Conservation (phyloP, 2,329 filamentous ascomycete species). For the Chrysosphaeria jannelii region DNA sequence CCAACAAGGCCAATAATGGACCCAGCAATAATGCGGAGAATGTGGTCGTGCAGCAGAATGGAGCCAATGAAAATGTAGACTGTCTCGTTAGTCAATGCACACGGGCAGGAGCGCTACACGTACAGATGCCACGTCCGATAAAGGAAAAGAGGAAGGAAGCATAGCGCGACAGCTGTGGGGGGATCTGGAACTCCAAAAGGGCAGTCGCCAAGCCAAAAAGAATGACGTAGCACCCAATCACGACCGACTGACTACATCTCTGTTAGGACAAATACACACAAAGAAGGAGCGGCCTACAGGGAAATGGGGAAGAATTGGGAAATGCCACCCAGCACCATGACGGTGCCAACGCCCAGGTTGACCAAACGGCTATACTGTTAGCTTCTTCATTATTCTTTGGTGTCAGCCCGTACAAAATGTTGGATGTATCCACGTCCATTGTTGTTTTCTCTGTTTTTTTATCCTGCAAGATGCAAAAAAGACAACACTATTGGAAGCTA, state of each 20-base stretch:
- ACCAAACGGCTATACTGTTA: constrained; percentile 78
- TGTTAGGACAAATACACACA: background rate
- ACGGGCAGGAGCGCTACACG: constrained; percentile 9
- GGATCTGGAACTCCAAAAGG: constrained; percentile 75
- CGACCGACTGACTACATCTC: constrained; percentile 36
- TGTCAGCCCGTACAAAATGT: constrained; percentile 86
- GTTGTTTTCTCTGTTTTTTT: background rate
- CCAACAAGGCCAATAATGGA: constrained; percentile 50
- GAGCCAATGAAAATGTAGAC: constrained; percentile 92
- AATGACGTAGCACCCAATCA: constrained; percentile 68
- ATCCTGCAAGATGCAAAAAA: too few relatives aligned
- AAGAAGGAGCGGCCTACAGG: constrained; percentile 23
- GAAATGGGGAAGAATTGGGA: constrained; percentile 32
- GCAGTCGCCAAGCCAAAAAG: constrained; percentile 60
- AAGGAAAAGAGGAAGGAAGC: constrained; percentile 97
- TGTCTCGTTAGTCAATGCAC: constrained; percentile 9
- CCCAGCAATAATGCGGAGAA: constrained; percentile 46
- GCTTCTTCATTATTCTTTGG: too few relatives aligned
- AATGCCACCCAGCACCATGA: constrained; percentile 69
- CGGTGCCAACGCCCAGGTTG: constrained; percentile 63
- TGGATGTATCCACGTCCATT: constrained; percentile 57
- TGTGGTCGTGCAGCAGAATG: constrained; percentile 40
- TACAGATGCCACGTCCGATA: constrained; percentile 80
- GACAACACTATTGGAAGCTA: too few relatives aligned
- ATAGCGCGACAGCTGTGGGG: constrained; percentile 73